Evolutionary conservation across 148 eudicot species (phyloP), one percentile per base, ranked within the genome.

Genomic region (Dianthus caryophyllus): DNA sequence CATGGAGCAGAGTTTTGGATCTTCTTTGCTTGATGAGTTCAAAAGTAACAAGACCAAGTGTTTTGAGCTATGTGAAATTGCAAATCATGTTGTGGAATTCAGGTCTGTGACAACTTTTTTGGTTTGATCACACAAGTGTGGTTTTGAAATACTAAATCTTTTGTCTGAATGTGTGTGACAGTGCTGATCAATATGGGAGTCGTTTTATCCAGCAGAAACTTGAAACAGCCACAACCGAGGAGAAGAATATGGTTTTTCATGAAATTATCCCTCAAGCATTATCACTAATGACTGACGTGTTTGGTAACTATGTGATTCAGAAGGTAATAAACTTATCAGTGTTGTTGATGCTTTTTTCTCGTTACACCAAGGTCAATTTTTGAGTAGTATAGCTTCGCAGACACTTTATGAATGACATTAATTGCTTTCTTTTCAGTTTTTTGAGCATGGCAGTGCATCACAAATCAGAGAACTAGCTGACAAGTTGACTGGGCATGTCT

Each of bases 151-250:
- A 21, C 46, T 20, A 55, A 64, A 25, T n/a, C 38, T 33, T 70
- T 68, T 21, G 24, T 73, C 46, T 46, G 17, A 55, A 33, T 33
- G 38, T n/a, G 5, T 47, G n/a, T 70, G 14, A 48, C 86, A 91
- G 97, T 79, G 82, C 86, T 48, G 97, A 91, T 73, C 97, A 91
- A 69, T 85, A 84, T 74, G 97, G 97, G 65, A 91, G 97, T 79
- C 80, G 97, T 58, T 91, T 88, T 56, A 88, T 88, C 71, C 97
- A 88, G 64, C 97, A 90, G 70, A 88, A 90, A 65, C 87, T 90
- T 20, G 95, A 88, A 74, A 90, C 82, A 48, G 90, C 91, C 6
- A 80, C 91, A 18, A 41, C 61, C 12, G 89, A 88, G 54, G 97
- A 91, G 79, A 91, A 91, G 56, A 72, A 76, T 75, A 80, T 82